These are phyloP conservation scores for Brachypodium distachyon DNA, from an alignment of 202 grass and related monocot species.

Conservation along the genomic window DNA sequence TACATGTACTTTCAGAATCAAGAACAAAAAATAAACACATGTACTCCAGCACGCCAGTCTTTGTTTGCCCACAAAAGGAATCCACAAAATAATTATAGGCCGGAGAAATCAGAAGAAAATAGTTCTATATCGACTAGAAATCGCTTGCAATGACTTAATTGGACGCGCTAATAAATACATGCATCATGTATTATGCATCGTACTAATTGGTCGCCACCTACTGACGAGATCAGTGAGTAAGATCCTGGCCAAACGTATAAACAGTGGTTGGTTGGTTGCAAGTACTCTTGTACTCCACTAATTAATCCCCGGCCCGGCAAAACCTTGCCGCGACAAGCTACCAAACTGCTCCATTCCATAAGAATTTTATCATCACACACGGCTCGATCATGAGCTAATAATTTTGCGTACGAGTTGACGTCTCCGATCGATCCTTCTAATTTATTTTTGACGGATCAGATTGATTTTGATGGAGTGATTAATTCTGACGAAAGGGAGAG, in stretches of 20 bases:
- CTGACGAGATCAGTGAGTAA: not conserved
- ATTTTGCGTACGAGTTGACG: not conserved
- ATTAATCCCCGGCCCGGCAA: not conserved
- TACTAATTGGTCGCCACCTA: constrained; percentile 14
- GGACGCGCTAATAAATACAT: too few species aligned
- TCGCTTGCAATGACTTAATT: not conserved
- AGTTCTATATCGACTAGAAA: not conserved
- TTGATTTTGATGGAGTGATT: not conserved
- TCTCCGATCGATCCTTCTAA: not conserved
- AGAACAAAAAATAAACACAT: not conserved
- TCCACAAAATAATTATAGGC: not conserved
- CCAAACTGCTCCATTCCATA: constrained; percentile 4
- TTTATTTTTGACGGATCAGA: not conserved
- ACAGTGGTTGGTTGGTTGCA: not conserved
- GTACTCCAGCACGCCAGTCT: not conserved
- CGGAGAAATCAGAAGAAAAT: not conserved
- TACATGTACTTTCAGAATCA: not conserved
- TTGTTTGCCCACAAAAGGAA: not conserved
- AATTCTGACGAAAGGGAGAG: constrained; percentile 1
- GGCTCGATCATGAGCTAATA: not conserved
- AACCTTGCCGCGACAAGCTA: constrained; percentile 7
- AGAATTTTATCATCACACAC: not conserved
- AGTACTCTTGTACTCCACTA: not conserved
- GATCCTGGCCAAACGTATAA: not conserved
- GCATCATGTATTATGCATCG: not conserved